These are phyloP conservation scores for Hemileccinum rubropunctum DNA, from an alignment of 768 basidiomycete genomes.

Conservation along the genomic window DNA sequence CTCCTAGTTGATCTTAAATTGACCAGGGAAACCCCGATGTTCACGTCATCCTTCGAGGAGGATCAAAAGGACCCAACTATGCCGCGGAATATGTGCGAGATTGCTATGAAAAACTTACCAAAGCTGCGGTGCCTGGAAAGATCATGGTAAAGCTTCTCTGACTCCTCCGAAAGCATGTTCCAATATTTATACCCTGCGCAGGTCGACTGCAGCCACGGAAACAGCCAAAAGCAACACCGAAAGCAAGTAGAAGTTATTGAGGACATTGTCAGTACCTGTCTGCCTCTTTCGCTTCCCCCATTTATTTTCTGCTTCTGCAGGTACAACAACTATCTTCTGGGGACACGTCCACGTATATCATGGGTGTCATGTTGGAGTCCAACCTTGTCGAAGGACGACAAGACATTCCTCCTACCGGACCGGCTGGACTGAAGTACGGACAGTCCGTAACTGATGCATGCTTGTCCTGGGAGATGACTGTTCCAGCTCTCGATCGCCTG, in stretches of 20 bases:
- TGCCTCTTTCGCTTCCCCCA: background rate
- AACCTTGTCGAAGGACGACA: conserved; percentile 88
- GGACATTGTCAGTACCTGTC: conserved; percentile 63
- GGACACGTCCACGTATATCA: conserved; percentile 70
- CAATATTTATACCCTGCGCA: conserved; percentile 28
- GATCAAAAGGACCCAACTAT: conserved; percentile 88
- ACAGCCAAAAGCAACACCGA: conserved; percentile 87
- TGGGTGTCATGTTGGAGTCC: conserved; percentile 96
- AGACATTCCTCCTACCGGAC: conserved; percentile 73
- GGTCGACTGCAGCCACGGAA: conserved; percentile 98
- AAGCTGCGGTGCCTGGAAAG: conserved; percentile 73
- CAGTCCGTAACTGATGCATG: conserved; percentile 89
- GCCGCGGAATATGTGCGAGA: conserved; percentile 74
- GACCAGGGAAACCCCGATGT: conserved; percentile 83
- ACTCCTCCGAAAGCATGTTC: background rate
- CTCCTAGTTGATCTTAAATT: conserved; percentile 2
- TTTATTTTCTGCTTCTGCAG: conserved; percentile 37
- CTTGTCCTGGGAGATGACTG: conserved; percentile 86
- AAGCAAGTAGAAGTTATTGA: conserved; percentile 88
- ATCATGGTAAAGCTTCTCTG: conserved; percentile 67
- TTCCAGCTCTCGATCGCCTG: conserved; percentile 77
- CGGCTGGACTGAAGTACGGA: conserved; percentile 73
- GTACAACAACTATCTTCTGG: conserved; percentile 68
- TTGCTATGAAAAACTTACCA: conserved; percentile 68
- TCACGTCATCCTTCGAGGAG: conserved; percentile 93